These are phyloP conservation scores for Zygosaccharomyces sapae DNA, from an alignment of 1,139 yeast genomes.

Conservation along the genomic window DNA sequence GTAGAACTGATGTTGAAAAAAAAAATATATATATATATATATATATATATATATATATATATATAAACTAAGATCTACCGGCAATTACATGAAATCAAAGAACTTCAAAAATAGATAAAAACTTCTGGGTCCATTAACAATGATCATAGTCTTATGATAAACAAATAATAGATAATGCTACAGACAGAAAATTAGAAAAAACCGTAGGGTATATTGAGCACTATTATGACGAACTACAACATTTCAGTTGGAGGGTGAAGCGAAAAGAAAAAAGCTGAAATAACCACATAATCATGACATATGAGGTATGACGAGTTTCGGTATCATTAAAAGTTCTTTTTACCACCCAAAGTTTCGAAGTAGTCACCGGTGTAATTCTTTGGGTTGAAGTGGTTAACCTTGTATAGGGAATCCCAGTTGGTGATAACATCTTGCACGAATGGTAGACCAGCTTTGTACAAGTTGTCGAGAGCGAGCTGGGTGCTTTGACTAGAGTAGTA, in stretches of 20 bases:
- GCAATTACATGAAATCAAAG: too few relatives aligned
- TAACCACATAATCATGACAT: too few relatives aligned
- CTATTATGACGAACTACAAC: neutral
- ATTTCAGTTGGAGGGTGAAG: neutral
- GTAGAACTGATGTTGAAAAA: neutral
- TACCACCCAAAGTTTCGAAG: constrained; percentile 47
- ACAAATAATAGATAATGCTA: too few relatives aligned
- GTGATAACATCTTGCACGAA: constrained; percentile 49
- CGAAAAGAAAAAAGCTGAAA: too few relatives aligned
- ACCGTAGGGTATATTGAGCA: neutral
- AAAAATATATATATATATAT: too few relatives aligned
- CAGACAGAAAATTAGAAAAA: too few relatives aligned
- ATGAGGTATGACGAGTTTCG: too few relatives aligned
- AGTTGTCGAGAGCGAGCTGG: constrained; percentile 47
- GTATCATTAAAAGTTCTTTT: constrained; percentile 10
- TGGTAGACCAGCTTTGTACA: constrained; percentile 54
- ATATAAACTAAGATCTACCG: neutral
- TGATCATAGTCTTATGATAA: too few relatives aligned
- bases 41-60: too few relatives aligned
- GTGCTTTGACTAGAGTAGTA: constrained; percentile 45
- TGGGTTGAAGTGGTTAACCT: constrained; percentile 41
- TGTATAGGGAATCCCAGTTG: constrained; percentile 52
- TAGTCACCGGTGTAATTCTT: constrained; percentile 59
- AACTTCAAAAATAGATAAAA: too few relatives aligned
- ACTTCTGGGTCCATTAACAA: too few relatives aligned